Conservation (phyloP, 2,329 filamentous ascomycete species). For the Colletotrichum truncatum region DNA sequence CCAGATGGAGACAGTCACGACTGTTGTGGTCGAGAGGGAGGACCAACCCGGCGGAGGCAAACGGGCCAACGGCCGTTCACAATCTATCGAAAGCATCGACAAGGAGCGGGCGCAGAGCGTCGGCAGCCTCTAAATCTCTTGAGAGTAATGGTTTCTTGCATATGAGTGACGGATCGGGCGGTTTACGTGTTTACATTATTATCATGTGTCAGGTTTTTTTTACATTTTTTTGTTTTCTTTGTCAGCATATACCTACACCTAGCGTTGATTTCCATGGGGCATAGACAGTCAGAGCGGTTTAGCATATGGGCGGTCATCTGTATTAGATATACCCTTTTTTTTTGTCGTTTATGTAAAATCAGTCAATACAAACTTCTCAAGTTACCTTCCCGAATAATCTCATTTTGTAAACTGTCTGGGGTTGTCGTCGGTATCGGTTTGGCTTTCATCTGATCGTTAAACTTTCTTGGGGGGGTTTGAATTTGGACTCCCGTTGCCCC, state of each 20-base stretch:
- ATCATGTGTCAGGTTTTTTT: background rate
- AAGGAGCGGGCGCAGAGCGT: slow-evolving; percentile 21
- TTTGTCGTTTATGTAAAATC: background rate
- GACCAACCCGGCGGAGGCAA: background rate
- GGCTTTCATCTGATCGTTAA: no score
- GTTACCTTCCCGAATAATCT: no score
- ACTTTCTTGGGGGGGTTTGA: no score
- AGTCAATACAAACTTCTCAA: no score
- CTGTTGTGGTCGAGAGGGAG: slow-evolving; percentile 48
- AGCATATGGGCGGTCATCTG: slow-evolving; percentile 1
- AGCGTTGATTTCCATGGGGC: no score
- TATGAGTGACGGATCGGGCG: background rate
- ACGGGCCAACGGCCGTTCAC: background rate
- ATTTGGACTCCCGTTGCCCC: no score
- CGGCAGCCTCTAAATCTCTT: background rate
- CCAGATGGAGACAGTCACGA: slow-evolving; percentile 55
- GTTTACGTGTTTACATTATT: background rate
- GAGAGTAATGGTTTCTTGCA: no score
- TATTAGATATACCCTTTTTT: slow-evolving; percentile 18
- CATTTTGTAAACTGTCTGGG: no score
- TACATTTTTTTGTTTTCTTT: no score
- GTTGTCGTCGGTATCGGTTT: no score
- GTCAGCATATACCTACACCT: background rate
- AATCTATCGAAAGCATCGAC: slow-evolving; percentile 14
- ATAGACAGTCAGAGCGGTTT: background rate